Evolutionary conservation across 768 basidiomycete species (phyloP).

Genomic region (Boletus pseudo-olivaceus): DNA sequence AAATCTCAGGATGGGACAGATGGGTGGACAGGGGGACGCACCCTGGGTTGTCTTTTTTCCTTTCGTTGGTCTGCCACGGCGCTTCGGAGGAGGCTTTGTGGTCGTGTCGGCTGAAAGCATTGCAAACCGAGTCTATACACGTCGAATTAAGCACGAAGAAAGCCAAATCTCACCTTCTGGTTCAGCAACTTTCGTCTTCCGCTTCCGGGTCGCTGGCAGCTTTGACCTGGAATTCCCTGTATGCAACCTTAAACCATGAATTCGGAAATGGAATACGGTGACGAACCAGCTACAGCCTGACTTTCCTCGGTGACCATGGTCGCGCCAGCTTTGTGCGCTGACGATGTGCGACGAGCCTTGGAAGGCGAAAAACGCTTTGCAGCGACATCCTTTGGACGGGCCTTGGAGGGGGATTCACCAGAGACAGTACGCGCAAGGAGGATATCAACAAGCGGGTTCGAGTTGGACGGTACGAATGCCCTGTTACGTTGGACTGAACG

Average conservation of each 20-base stretch:
- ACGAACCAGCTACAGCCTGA: slow-evolving; percentile 16
- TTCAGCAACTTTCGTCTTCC: slow-evolving; percentile 5
- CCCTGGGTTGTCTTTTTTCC: slow-evolving; percentile 11
- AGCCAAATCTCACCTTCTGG: background rate
- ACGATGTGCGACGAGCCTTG: slow-evolving; percentile 1
- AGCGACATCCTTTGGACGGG: background rate
- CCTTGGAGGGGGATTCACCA: slow-evolving; percentile 45
- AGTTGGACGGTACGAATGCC: slow-evolving; percentile 49
- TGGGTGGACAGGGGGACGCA: background rate
- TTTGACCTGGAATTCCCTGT: slow-evolving; percentile 15
- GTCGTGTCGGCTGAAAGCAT: background rate
- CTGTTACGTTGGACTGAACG: slow-evolving; percentile 26
- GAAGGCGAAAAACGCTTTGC: slow-evolving; percentile 1
- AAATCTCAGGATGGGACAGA: background rate
- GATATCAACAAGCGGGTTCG: slow-evolving; percentile 50
- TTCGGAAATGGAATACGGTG: too few species aligned
- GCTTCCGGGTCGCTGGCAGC: slow-evolving; percentile 2
- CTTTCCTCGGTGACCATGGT: background rate
- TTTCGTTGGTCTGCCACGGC: slow-evolving; percentile 12
- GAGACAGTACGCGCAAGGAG: slow-evolving; percentile 48
- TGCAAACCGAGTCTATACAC: background rate
- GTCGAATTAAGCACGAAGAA: background rate
- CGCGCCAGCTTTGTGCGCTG: background rate
- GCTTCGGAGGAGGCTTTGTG: slow-evolving; percentile 13
- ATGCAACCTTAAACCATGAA: background rate